Percentiles rank a stretch among this genome's conserved stretches.
These are phyloP conservation scores for Cairneyella variabilis DNA, from an alignment of 495 filamentous ascomycete genomes.

Conservation along the genomic window DNA sequence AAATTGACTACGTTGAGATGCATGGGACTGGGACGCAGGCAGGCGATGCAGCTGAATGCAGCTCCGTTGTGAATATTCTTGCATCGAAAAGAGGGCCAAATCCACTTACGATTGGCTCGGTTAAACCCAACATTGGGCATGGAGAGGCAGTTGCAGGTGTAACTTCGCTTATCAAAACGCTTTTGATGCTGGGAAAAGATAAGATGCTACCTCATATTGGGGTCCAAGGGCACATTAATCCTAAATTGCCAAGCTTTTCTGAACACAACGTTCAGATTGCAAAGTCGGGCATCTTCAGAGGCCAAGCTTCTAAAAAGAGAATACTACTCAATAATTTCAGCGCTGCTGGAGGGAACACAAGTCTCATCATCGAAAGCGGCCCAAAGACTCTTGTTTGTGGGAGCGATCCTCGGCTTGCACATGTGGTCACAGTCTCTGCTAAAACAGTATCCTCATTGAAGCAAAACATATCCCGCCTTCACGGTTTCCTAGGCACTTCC, in stretches of 20 bases:
- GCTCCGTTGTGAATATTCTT: conserved; percentile 71
- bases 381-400: not conserved
- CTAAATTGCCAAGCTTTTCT: not conserved
- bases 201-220: conserved; percentile 76
- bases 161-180: conserved; percentile 66
- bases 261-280: not conserved
- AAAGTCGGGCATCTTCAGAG: not conserved
- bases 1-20: conserved; percentile 79
- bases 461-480: not conserved
- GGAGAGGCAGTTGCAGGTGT: conserved; percentile 84
- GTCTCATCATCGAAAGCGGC: not conserved
- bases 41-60: conserved; percentile 73
- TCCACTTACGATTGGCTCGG: conserved; percentile 74
- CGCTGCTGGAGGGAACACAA: conserved; percentile 27
- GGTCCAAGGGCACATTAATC: not conserved
- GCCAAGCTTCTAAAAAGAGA: not conserved
- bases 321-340: conserved; percentile 58
- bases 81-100: conserved; percentile 43
- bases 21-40: conserved; percentile 85
- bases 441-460: not conserved
- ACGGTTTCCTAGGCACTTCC: not conserved
- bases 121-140: conserved; percentile 87
- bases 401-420: not conserved
- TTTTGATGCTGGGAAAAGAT: conserved; percentile 73
- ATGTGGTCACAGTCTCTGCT: not conserved